Conservation (phyloP, 805 yeast genomes). For the Teunomyces funiuensis region DNA sequence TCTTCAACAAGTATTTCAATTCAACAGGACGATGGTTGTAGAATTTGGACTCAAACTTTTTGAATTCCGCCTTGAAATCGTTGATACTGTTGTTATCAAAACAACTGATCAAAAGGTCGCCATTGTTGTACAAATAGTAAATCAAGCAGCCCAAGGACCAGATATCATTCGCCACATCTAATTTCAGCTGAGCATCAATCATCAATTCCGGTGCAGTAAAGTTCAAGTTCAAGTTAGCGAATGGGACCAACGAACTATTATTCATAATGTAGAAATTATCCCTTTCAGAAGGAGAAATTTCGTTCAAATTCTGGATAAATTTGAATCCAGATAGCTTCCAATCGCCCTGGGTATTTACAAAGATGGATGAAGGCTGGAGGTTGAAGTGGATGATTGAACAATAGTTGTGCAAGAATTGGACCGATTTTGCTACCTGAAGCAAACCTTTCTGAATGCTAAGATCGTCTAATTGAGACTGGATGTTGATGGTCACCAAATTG, state of each 20-base stretch:
- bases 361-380: constrained; percentile 72
- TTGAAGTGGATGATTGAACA: constrained; percentile 77
- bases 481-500: constrained; percentile 43
- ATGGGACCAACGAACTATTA: constrained; percentile 76
- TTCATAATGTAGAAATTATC: constrained; percentile 68
- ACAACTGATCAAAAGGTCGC: constrained; percentile 43
- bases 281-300: constrained; percentile 43
- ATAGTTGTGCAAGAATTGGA: constrained; percentile 78
- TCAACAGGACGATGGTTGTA: constrained; percentile 36
- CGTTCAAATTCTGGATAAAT: constrained; percentile 50
- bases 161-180: constrained; percentile 71
- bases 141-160: constrained; percentile 83
- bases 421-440: constrained; percentile 70
- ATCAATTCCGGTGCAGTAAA: constrained; percentile 85
- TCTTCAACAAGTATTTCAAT: constrained; percentile 46
- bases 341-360: constrained; percentile 81
- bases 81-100: constrained; percentile 51
- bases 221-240: constrained; percentile 67
- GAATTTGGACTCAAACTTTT: constrained; percentile 46
- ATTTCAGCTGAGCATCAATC: constrained; percentile 46
- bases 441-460: constrained; percentile 79
- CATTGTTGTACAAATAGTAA: constrained; percentile 62
- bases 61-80: constrained; percentile 59
- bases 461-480: constrained; percentile 53
- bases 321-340: constrained; percentile 87